Percentiles rank a stretch among this genome's conserved stretches.
phyloP scores from a whole-genome alignment of 192 early-diverging fungal species.

The Thamnidium elegans region DNA sequence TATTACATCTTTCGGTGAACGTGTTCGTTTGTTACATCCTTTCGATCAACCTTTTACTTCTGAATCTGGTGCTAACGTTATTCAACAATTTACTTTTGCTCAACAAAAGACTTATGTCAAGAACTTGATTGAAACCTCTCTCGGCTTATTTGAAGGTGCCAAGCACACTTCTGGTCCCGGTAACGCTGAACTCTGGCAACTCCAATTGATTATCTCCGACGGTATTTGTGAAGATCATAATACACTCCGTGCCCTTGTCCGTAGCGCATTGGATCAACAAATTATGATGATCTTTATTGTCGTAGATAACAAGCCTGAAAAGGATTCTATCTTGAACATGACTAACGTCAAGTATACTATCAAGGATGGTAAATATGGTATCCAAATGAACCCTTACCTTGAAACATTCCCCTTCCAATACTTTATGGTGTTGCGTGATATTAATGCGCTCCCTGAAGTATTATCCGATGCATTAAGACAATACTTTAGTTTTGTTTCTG shows the following conservation, averaged over 20 bases:
- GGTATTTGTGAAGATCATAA: slow-evolving; percentile 96
- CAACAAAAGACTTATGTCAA: slow-evolving; percentile 88
- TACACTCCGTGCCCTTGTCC: slow-evolving; percentile 76
- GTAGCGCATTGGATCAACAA: slow-evolving; percentile 76
- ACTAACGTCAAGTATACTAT: slow-evolving; percentile 81
- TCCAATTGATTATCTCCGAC: slow-evolving; percentile 95
- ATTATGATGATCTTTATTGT: slow-evolving; percentile 97
- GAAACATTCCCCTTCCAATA: slow-evolving; percentile 98
- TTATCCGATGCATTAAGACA: slow-evolving; percentile 93
- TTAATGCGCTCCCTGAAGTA: slow-evolving; percentile 83
- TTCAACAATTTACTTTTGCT: slow-evolving; percentile 88
- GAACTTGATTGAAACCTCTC: slow-evolving; percentile 82
- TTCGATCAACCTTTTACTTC: slow-evolving; percentile 90
- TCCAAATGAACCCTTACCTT: slow-evolving; percentile 82
- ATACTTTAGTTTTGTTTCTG: slow-evolving; percentile 85
- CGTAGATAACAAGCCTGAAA: slow-evolving; percentile 78
- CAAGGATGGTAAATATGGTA: slow-evolving; percentile 55
- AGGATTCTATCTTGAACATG: slow-evolving; percentile 88
- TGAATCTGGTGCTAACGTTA: slow-evolving; percentile 85
- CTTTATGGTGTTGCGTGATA: slow-evolving; percentile 88
- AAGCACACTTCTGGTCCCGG: slow-evolving; percentile 43
- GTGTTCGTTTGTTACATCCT: slow-evolving; percentile 84
- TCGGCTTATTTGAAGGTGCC: slow-evolving; percentile 75
- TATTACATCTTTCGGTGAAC: slow-evolving; percentile 89
- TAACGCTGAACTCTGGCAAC: slow-evolving; percentile 88